Conservation (phyloP, 495 filamentous ascomycete species). For the Aspergillus homomorphus region DNA sequence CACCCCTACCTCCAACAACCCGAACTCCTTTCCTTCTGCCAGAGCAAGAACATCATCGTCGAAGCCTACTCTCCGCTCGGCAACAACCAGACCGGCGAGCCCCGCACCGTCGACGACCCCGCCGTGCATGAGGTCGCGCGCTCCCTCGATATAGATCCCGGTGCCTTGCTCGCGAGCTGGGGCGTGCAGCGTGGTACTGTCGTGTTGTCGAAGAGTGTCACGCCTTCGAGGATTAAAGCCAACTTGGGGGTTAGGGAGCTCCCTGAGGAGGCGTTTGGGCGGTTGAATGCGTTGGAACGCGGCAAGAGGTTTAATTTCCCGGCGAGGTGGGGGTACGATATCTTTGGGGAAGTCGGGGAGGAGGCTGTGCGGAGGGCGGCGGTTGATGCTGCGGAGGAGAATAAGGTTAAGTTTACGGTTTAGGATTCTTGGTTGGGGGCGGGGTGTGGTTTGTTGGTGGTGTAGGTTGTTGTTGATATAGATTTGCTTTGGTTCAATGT, state of each 20-base stretch:
- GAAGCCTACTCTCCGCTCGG: conserved; percentile 60
- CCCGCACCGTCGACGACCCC: conserved; percentile 37
- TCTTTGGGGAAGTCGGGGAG: conserved; percentile 32
- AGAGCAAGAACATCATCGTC: conserved; percentile 50
- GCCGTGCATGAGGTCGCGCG: conserved; percentile 35
- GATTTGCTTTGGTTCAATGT: too few relatives aligned
- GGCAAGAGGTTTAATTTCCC: conserved; percentile 43
- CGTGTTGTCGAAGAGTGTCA: conserved; percentile 49
- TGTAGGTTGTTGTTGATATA: too few relatives aligned
- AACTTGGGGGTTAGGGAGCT: conserved; percentile 33
- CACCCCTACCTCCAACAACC: conserved; percentile 62
- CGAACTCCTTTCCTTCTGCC: conserved; percentile 44
- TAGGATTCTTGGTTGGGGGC: conserved; percentile 8
- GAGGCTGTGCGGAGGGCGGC: conserved; percentile 25
- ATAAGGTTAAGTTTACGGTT: conserved; percentile 29
- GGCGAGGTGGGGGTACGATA: conserved; percentile 37
- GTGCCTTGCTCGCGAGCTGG: conserved; percentile 45
- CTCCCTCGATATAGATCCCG: conserved; percentile 34
- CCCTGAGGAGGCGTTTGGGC: conserved; percentile 34
- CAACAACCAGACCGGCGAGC: conserved; percentile 40
- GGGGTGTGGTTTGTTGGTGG: too few relatives aligned
- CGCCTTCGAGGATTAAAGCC: conserved; percentile 41
- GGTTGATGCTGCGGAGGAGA: conserved; percentile 16
- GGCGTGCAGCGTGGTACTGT: conserved; percentile 48
- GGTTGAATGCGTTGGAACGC: conserved; percentile 27